Evolutionary conservation across 345 rosid species (phyloP), one percentile per base, ranked within the genome.

Genomic region (Moringa oleifera): DNA sequence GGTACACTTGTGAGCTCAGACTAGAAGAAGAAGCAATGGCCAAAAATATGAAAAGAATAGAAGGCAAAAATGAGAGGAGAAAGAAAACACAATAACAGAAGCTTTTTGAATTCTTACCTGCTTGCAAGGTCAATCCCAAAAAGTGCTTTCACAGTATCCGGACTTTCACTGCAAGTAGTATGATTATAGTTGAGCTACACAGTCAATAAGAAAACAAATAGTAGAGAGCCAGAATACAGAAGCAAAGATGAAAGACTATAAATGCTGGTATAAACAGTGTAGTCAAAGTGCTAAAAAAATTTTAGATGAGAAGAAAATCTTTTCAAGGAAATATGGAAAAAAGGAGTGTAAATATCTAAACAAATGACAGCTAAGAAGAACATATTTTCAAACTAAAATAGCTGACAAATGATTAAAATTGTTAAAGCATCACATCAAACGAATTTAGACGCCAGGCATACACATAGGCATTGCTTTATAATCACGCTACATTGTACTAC

Each of bases 101-200:
- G 61, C 24, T n/a, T n/a, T 67, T 19, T 64, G 16, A 7, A 22
- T 37, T 21, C 2, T 62, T 51, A 94, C 99, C 97, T 88, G 91
- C 99, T 94, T 68, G 45, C 69, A 65, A 94, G 90, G 55, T 90
- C 87, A 58, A 90, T 69, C 59, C 97, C 97, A 71, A 94, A 94
- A 61, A 94, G 82, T 62, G 76, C 79, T 79, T 84, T 94, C 75
- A 85, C 72, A 55, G 87, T 67, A 76, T 86, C 96, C 23, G 75
- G 66, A 76, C 73, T 84, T 55, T 82, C 90, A 62, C 95, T 94
- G 89, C 77, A 59, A 64, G 51, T 6, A 23, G 54, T 22, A 18
- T 51, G 20, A 62, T 41, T 15, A 22, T 23, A 25, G 37, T 33
- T 41, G 12, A 41, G 13, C 47, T 41, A 41, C 6, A 15, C 12